Percentiles rank a stretch among this genome's conserved stretches.
Evolutionary conservation across 2,329 filamentous ascomycete species (phyloP).

Genomic region (Escovopsis sp.): DNA sequence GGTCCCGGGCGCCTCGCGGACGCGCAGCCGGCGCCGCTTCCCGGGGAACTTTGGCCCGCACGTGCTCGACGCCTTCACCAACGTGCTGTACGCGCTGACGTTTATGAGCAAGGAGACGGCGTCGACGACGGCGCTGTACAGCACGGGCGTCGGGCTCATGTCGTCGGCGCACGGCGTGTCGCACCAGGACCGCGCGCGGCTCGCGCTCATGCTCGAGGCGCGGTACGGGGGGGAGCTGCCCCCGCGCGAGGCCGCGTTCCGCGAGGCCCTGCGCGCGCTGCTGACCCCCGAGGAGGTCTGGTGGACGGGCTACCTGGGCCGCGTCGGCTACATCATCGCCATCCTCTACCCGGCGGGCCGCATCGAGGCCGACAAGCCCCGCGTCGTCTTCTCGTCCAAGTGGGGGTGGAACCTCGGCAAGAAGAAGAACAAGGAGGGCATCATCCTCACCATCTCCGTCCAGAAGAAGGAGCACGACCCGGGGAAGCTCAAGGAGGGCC

Average conservation of each 20-base stretch:
- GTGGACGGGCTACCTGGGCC: slow-evolving; percentile 52
- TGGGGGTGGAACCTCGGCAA: slow-evolving; percentile 28
- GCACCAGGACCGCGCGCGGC: slow-evolving; percentile 43
- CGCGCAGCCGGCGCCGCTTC: slow-evolving; percentile 12
- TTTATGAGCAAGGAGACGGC: slow-evolving; percentile 37
- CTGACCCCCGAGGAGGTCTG: slow-evolving; percentile 41
- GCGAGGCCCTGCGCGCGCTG: slow-evolving; percentile 35
- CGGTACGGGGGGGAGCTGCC: slow-evolving; percentile 49
- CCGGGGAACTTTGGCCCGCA: slow-evolving; percentile 27
- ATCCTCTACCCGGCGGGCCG: slow-evolving; percentile 47
- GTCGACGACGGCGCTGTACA: slow-evolving; percentile 44
- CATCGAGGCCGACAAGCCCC: slow-evolving; percentile 22
- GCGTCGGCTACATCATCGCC: slow-evolving; percentile 41
- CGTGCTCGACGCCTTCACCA: slow-evolving; percentile 41
- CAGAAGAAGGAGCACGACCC: slow-evolving; percentile 22
- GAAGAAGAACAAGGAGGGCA: slow-evolving; percentile 21
- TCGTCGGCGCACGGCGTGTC: slow-evolving; percentile 46
- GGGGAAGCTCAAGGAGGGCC: slow-evolving; percentile 24
- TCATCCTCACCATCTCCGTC: slow-evolving; percentile 30
- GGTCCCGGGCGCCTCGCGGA: slow-evolving; percentile 24
- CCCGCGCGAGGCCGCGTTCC: slow-evolving; percentile 41
- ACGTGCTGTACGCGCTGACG: slow-evolving; percentile 41
- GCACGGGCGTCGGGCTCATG: slow-evolving; percentile 48
- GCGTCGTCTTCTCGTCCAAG: slow-evolving; percentile 24
- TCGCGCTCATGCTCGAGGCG: slow-evolving; percentile 49